Percentiles rank a stretch among this genome's conserved stretches.
These are phyloP conservation scores for Verticillium isaacii DNA, from an alignment of 2,329 filamentous ascomycete genomes.

Conservation along the genomic window DNA sequence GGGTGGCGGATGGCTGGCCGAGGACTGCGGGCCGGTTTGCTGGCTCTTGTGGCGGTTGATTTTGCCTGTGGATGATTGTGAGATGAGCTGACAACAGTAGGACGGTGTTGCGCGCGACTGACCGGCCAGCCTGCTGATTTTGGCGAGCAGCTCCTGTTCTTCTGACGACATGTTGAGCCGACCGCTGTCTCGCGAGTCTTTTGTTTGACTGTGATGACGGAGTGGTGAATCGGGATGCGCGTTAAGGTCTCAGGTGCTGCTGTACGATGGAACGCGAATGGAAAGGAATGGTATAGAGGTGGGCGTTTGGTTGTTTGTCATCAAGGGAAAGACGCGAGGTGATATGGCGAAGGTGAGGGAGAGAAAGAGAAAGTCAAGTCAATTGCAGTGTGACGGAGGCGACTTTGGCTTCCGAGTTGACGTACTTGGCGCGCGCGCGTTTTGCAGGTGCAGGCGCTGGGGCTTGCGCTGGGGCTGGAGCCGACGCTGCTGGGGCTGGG, in stretches of 20 bases:
- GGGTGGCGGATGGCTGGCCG: conserved; percentile 19
- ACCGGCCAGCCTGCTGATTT: conserved; percentile 49
- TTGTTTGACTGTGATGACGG: too few species aligned
- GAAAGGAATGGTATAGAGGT: too few species aligned
- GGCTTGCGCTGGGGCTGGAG: too few species aligned
- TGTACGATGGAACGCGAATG: neutral
- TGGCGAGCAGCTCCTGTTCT: conserved; percentile 47
- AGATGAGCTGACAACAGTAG: conserved; percentile 11
- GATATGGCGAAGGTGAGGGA: neutral
- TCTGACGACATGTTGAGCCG: conserved; percentile 36
- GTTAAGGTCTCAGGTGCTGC: too few species aligned
- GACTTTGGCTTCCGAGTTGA: neutral
- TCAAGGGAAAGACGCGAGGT: neutral
- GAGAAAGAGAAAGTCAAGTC: neutral
- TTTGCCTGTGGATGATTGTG: conserved; percentile 49
- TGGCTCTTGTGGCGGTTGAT: conserved; percentile 77
- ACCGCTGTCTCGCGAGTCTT: neutral
- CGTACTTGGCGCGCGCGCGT: too few species aligned
- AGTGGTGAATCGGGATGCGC: too few species aligned
- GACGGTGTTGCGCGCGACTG: conserved; percentile 13
- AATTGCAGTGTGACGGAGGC: neutral
- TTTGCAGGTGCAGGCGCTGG: too few species aligned
- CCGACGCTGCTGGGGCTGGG: neutral
- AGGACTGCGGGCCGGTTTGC: conserved; percentile 35
- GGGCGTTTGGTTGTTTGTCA: neutral